Base-by-base conservation (phyloP, 352 stramenopile species). In the Phytophthora chlamydospora region DNA sequence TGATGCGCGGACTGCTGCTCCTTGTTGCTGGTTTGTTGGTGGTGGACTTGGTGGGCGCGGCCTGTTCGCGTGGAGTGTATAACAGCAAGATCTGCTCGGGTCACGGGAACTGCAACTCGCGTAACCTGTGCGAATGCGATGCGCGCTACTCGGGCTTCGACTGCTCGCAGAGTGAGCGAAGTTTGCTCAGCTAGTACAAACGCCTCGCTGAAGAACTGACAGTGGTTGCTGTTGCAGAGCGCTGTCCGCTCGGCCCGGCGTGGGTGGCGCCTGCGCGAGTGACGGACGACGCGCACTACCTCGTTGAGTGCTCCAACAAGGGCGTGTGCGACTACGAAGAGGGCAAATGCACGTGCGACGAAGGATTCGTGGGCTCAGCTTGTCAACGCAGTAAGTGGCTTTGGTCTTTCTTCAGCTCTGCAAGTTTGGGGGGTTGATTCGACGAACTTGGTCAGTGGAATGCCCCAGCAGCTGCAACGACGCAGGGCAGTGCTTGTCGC, bases 291-390 rank as follows among this genome's bases (percentile, higher is more conserved):
- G 83, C 83, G 8, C 83, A 91, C 58, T 91, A 86, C 56, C 44
- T 60, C 31, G 68, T 80, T 47, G 81, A 94, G 62, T 95, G 86
- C 58, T 93, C 83, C 0, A 93, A 93, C 69, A 83, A 86, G 34
- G 86, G 86, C 31, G 47, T 70, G 11, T 95, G 86, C 59, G 67
- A 92, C 48, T 69, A 79, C 6, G 44, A 67, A 44, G 70, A 49
- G 2, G 86, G 86, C 12, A 31, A 48, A 14, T 95, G 86, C 49
- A 31, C 60, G 0, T 95, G 86, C 43, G 84, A 91, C 58, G 50
- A 78, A 31, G 85, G 85, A 1, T 95, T 89, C 46, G 88, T 73
- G 0, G 86, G 86, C 5, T 76, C 68, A 0, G 85, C 83, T 1
- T 95, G 86, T 24, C 80, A 92, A 51, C 76, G 80, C 8, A 54